These are phyloP conservation scores for Trametes cingulata DNA, from an alignment of 768 basidiomycete genomes.

Conservation along the genomic window DNA sequence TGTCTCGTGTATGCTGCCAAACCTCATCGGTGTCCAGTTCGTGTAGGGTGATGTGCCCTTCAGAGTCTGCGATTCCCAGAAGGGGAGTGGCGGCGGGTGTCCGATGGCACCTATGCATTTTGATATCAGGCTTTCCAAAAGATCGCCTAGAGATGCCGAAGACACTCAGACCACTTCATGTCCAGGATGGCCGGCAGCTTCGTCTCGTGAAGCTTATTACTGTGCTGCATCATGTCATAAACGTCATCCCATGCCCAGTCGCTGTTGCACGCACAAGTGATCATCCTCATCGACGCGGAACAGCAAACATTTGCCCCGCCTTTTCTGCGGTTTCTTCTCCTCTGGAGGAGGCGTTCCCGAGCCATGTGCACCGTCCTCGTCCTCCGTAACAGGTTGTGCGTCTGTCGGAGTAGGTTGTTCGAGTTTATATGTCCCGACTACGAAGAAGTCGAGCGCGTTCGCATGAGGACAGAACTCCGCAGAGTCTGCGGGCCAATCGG, in stretches of 20 bases:
- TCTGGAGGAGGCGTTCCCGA: neutral
- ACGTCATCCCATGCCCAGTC: neutral
- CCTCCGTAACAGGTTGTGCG: neutral
- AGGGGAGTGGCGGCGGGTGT: constrained; percentile 42
- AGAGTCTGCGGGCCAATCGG: constrained; percentile 83
- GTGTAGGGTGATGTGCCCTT: constrained; percentile 73
- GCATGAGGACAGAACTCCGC: constrained; percentile 87
- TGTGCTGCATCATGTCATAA: constrained; percentile 27
- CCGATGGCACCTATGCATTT: constrained; percentile 57
- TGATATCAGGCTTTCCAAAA: neutral
- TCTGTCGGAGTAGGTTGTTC: constrained; percentile 35
- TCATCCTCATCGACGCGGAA: constrained; percentile 47
- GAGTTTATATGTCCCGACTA: constrained; percentile 92
- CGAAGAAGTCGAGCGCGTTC: constrained; percentile 61
- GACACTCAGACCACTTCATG: constrained; percentile 79
- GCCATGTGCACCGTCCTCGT: constrained; percentile 2
- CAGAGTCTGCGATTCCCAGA: constrained; percentile 81
- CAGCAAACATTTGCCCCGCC: constrained; percentile 75
- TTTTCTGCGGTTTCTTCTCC: constrained; percentile 34
- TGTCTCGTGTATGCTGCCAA: constrained; percentile 15
- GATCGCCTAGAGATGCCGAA: too few relatives aligned
- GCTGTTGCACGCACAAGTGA: constrained; percentile 36
- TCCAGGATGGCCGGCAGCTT: constrained; percentile 84
- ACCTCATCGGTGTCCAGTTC: constrained; percentile 55
- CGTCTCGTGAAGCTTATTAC: constrained; percentile 65